Percentiles rank a stretch among this genome's conserved stretches.
Conservation (phyloP, 1,284 basidiomycete genomes). For the Gomphus bonarii region DNA sequence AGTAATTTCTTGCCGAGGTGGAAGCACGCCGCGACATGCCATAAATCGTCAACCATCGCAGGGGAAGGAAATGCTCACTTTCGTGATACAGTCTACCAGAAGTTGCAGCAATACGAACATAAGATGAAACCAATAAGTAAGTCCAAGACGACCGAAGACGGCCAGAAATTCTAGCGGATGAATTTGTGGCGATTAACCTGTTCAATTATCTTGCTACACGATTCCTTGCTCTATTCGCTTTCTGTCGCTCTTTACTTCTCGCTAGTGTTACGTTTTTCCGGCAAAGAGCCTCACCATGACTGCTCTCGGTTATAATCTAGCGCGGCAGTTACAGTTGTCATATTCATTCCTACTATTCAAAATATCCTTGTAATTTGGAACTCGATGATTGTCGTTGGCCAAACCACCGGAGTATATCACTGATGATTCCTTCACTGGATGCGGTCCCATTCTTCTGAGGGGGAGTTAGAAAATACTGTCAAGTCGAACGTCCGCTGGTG, state of each 20-base stretch:
- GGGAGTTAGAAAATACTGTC: too few species aligned
- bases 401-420: too few species aligned
- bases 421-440: too few species aligned
- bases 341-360: too few species aligned
- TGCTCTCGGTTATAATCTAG: too few species aligned
- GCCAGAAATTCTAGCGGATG: too few species aligned
- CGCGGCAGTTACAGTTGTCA: background rate
- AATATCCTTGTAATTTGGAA: too few species aligned
- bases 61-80: constrained; percentile 46
- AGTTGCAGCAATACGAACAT: constrained; percentile 1
- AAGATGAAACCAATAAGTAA: background rate
- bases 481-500: too few species aligned
- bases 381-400: too few species aligned
- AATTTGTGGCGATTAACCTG: background rate
- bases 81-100: constrained; percentile 25
- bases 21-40: constrained; percentile 70
- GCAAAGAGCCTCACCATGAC: background rate
- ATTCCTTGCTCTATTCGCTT: background rate
- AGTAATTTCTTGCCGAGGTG: constrained; percentile 37
- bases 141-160: background rate
- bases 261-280: background rate
- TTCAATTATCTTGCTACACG: background rate
- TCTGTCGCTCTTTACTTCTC: background rate
- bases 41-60: constrained; percentile 41
- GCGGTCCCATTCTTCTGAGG: too few species aligned